Base-by-base conservation (phyloP, 2,329 filamentous ascomycete species). In the Neocatenulostroma microsporum region DNA sequence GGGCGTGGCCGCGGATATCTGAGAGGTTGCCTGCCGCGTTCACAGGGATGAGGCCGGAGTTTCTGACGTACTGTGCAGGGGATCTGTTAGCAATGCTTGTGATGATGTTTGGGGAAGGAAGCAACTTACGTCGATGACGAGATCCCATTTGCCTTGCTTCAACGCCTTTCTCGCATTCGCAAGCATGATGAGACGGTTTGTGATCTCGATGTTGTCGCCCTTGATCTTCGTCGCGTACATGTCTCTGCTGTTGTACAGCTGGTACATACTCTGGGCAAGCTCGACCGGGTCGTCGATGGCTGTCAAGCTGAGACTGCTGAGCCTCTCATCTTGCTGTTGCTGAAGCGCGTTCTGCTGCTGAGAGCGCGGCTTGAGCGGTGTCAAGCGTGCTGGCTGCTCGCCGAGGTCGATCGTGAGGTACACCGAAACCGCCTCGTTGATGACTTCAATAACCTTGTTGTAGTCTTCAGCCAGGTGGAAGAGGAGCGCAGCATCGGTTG, bases 391-490 rank as follows among this genome's bases (percentile, higher is more conserved):
- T 13, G 82, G 78, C 40, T 86, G 80, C 50, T 91, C 82, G 36
- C 86, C 87, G 50, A 94, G 74, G 52, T 94, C 87, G 9, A 89
- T 73, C 10, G 85, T 82, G 41, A 96, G 79, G 29, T 86, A 84
- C 61, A 96, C 87, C 38, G 88, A 93, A 23, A 98, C 72, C 3
- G 88, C 82, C 26, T 87, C 82, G 62, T 88, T 94, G 55, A 96
- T 77, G 47, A 96, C 89, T 18, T 76, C 70, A 28, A 95, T 78
- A n/a, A 96, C 93, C 36, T 80, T 87, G 59, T 98, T 87, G 58
- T 94, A 96, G 60, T 98, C 88, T 54, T 86, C 85, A 0, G 91
- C 89, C 28, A 98, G 72, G 60, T 98, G 89, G 61, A 94, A 96
- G 34, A 98, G 72, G 34, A 98, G 72, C 11, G 96, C 89, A 2